Evolutionary conservation across 495 filamentous ascomycete genomes (phyloP), one percentile per base, ranked within the genome.

Genomic region (Patellaria atrata): DNA sequence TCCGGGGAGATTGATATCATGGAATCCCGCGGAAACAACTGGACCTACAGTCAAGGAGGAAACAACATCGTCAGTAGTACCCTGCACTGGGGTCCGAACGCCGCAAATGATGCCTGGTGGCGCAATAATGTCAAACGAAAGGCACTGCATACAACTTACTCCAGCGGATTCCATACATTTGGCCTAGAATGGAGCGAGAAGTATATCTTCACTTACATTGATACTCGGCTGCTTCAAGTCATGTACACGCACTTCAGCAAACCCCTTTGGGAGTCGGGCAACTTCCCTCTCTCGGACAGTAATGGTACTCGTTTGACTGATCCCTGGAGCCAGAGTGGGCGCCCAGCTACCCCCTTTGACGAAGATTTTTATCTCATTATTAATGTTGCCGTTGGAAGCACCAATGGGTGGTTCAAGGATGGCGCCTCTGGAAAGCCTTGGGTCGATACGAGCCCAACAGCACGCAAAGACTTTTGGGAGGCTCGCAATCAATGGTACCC

Each of bases 1-100:
- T 83, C 78, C 23, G 82, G 82, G n/a, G 82, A 91, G 54, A 89
- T 91, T 39, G 83, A 89, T 55, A 77, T 91, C 37, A 57, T 66
- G 33, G 82, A 91, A 56, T 68, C 66, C 33, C 75, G 82, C 24
- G 82, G 82, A 28, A 91, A 91, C 59, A 77, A 82, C 51, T 71
- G 73, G 48, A 71, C 68, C 13, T 77, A 85, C 51, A 52, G 52
- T 1, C 71, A 81, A 44, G 82, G 82, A 27, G 82, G 82, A 36
- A 80, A 83, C 62, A 75, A 89, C 55, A 81, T 83, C 48, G 63
- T 79, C 13, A 79, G 76, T n/a, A 83, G 77, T 10, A 65, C 80
- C 3, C 60, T 89, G 3, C 82, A 89, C 55, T 89, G 81, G 77
- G 82, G 82, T 0, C 77, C 79, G 4, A 62, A 74, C 47, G 41